Base-by-base conservation (phyloP, 1,139 yeast genomes). In the Nakaseomyces bracarensis region DNA sequence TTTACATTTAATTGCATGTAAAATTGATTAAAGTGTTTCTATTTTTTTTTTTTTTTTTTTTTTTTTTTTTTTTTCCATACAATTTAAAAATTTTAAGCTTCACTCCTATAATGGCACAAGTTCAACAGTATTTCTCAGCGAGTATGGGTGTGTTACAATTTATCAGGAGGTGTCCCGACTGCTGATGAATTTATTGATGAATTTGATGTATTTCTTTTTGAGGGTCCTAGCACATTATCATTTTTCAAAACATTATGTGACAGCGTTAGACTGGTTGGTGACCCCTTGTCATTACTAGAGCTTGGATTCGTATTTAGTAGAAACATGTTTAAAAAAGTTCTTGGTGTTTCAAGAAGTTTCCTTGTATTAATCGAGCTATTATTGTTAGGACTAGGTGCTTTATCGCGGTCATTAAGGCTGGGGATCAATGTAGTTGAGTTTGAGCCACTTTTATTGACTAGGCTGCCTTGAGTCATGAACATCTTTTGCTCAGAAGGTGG, bases 241-340 rank as follows among this genome's bases (percentile, higher is more conserved):
- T 19, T 30, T 16, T 30, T 30, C 11, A 30, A 8, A 6, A 30
- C 21, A 9, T 16, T 19, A 16, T 30, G 21, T 8, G 34, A 30
- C 13, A 30, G 18, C 7, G 34, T 10, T 9, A 18, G 13, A 4
- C 13, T 18, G 14, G 34, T 11, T 8, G 34, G 34, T 30, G 34
- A 30, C 22, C 34, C 34, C 34, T 30, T 30, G 2, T 30, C 34
- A 30, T 30, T 30, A 6, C 16, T 16, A 8, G 22, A 6, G 3
- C 22, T 9, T 10, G 39, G 28, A 3, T 42, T 33, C 3, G 36
- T 13, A 21, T 33, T 35, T 28, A 40, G 19, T 8, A 46, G 25
- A 31, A 46, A 30, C 39, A 46, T 40, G 26, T 42, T 43, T 10
- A 44, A 41, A 39, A 46, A 40, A n/a, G 43, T 42, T 25, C 46